Percentiles rank a stretch among this genome's conserved stretches.
These are phyloP conservation scores for Prunus yedoensis DNA, from an alignment of 331 rosid species.

Conservation along the genomic window DNA sequence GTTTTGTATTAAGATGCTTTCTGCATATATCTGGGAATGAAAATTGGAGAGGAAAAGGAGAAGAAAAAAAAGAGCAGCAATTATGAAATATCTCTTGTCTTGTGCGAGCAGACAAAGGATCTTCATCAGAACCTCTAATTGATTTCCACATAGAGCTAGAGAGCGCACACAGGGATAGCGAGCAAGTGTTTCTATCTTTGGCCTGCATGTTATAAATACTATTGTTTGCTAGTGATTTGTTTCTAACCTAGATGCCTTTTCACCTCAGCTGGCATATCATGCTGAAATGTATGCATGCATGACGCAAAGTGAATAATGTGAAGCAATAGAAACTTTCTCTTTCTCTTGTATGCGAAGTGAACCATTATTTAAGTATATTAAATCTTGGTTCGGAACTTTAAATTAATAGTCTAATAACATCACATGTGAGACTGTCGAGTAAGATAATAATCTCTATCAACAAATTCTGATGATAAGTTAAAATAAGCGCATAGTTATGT, in stretches of 20 bases:
- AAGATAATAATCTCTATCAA: no score
- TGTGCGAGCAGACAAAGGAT: slow-evolving; percentile 34
- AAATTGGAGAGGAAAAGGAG: slow-evolving; percentile 6
- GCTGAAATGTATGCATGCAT: neutral
- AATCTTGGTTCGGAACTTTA: no score
- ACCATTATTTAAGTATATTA: no score
- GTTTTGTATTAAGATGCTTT: neutral
- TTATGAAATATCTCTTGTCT: slow-evolving; percentile 26
- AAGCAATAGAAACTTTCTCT: neutral
- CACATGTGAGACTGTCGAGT: neutral
- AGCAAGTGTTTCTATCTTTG: slow-evolving; percentile 2
- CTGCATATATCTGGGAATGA: slow-evolving; percentile 8
- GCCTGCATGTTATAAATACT: slow-evolving; percentile 15
- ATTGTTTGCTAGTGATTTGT: slow-evolving; percentile 36
- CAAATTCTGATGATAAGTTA: no score
- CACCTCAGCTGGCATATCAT: neutral
- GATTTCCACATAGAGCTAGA: slow-evolving; percentile 11
- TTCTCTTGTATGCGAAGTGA: neutral
- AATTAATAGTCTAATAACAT: no score
- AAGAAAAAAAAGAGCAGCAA: slow-evolving; percentile 5
- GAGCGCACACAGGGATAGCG: neutral
- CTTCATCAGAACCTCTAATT: slow-evolving; percentile 13
- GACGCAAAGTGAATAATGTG: neutral
- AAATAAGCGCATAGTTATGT: no score
- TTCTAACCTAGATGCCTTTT: slow-evolving; percentile 22